phyloP scores from a whole-genome alignment of 805 yeast species.

The Saturnispora saitoi region DNA sequence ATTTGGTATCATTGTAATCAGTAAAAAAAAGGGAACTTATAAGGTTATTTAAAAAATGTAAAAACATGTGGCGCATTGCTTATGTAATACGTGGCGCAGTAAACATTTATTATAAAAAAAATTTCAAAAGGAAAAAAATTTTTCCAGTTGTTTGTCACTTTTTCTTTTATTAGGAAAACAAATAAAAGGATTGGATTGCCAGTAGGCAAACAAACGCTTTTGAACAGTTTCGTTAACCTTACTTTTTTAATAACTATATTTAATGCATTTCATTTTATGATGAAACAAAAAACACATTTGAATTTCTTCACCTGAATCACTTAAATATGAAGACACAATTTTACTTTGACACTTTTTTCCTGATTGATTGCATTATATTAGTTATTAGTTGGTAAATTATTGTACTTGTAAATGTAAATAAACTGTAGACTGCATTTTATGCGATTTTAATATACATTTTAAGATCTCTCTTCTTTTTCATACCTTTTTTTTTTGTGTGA shows the following conservation, averaged over 20 bases:
- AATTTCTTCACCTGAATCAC: slow-evolving; percentile 7
- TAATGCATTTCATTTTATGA: neutral
- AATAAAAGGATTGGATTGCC: neutral
- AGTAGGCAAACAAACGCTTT: neutral
- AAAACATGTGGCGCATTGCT: neutral
- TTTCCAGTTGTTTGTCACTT: neutral
- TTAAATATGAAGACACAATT: slow-evolving; percentile 3
- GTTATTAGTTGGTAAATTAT: neutral
- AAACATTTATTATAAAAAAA: neutral
- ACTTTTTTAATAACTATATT: neutral
- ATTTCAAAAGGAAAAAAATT: neutral
- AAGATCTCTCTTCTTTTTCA: neutral
- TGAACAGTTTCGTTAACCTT: neutral
- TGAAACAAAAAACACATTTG: slow-evolving; percentile 5
- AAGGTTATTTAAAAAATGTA: neutral
- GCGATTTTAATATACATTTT: neutral
- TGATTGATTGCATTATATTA: neutral
- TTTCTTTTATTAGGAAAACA: neutral
- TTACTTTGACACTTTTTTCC: slow-evolving; percentile 5
- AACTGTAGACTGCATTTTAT: neutral
- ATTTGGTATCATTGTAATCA: neutral
- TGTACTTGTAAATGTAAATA: neutral
- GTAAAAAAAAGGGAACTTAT: too few relatives aligned
- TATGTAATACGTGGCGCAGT: neutral
- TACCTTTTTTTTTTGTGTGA: neutral